Evolutionary conservation across 768 basidiomycete genomes (phyloP), one percentile per base, ranked within the genome.

Genomic region (Tricholoma sp.): DNA sequence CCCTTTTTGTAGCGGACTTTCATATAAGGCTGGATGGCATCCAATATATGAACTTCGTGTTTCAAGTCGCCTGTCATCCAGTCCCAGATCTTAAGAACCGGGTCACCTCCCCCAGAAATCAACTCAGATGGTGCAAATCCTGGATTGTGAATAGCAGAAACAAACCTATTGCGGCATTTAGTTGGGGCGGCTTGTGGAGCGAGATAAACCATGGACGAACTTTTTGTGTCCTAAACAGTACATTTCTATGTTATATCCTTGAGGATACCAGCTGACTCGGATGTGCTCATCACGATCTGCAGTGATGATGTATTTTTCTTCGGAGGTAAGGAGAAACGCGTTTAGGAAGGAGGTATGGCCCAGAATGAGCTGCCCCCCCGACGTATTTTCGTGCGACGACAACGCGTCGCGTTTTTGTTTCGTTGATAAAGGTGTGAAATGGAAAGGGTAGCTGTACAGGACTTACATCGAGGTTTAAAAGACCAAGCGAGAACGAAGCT

Each of bases 221-320:
- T 85, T 89, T 61, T 77, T 77, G 65, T 94, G 90, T 15, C 94
- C 93, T 28, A 95, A 78, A 59, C 94, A 89, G 68, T 85, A 98
- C 59, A 80, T 83, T 68, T 98, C 93, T 59, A 98, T 89, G 44
- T 81, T 81, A 61, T 87, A 89, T 15, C 94, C 91, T 53, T 88
- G 76, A 0, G 97, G 97, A 65, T 81, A 98, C 82, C 90, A 83
- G 64, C 91, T 94, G 13, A 96, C 81, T 53, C 97, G 80, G 51
- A 99, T 88, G 66, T 98, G 97, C 67, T 98, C 97, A 65, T 99
- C 97, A 45, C 97, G 75, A 66, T 98, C 97, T 0, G 92, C 88
- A 0, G 94, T 93, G 60, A 98, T 80, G 64, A 99, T 86, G 65
- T 79, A 86, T 52, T 77, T 79, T 62, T 86, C 84, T 64, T 91